Base-by-base conservation (phyloP, 108 stramenopile genomes). In the Cyclotella cryptica region DNA sequence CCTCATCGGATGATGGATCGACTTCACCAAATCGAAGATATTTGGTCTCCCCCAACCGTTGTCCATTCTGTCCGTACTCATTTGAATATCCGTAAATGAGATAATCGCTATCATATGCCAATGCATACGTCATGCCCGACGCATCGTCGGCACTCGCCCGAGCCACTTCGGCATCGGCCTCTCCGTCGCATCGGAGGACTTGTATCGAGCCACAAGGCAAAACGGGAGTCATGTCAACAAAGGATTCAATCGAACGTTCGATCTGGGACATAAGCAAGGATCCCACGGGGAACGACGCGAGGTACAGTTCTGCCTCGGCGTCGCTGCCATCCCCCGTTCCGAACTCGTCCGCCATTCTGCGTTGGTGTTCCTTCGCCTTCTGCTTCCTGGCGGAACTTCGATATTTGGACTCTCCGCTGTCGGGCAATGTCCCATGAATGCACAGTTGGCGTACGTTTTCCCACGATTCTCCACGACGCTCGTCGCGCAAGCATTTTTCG, bases 121-220 rank as follows among this genome's bases (percentile, higher is more conserved):
- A 40, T 1, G 85, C 76, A 55, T 75, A 92, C 10, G 85, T 77
- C 13, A 19, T 39, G 2, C 66, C 59, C 26, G 44, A 47, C 6
- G 40, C 41, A 55, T 88, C 80, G 14, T 70, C 66, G 12, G 74
- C 62, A 24, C 84, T 83, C 2, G 70, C 66, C n/a, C 53, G 26
- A n/a, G 91, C 91, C 71, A 92, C 64, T n/a, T 72, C 77, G 1
- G 72, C 66, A 82, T 92, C 91, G 4, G 91, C 91, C 69, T 92
- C 91, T 57, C 84, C 86, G 3, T 47, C 52, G 55, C 89, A 92
- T 21, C 86, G 42, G 5, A 89, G 52, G 29, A 80, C 72, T 14
- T 81, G 53, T 12, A 87, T 59, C 18, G 64, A 64, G 3, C 77
- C 77, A 11, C 47, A 22, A 2, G 68, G 69, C 22, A 76, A 57